Base-by-base conservation (phyloP, 2,329 filamentous ascomycete genomes). In the Pyricularia grisea region DNA sequence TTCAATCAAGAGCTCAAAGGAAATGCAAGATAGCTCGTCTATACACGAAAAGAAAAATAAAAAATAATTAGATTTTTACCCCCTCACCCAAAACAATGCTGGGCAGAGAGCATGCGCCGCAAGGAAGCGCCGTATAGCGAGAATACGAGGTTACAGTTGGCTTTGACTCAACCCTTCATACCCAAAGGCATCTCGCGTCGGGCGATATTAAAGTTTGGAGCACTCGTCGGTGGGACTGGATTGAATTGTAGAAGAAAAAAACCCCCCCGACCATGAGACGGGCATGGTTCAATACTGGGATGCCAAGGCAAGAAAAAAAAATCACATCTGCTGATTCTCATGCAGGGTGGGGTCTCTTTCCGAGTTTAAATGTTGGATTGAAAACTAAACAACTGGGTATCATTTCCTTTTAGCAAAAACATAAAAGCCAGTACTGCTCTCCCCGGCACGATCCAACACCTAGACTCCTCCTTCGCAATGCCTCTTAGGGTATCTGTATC, bases 381-480 rank as follows among this genome's bases (percentile, higher is more conserved):
- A 61, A 61, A 61, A 61, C 58, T 61, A 28, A 27, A 11, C 23
- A 50, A 42, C 25, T 66, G 65, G 65, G 65, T 66, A 66, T 66
- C 65, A 66, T 66, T 66, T n/a, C 65, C 23, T 42, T 42, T 20
- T 27, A 25, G n/a, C 58, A n/a, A 61, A 61, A 58, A 23, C 25
- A 25, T 61, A 27, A 61, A 27, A 61, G 58, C 27, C 25, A 23
- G 58, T 61, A 27, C 25, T 25, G 10, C 23, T 6, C 23, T 9
- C 23, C 58, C n/a, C 7, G 33, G 6, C 25, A 25, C n/a, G 14
- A 61, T 61, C 58, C 58, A 61, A 61, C n/a, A 61, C 58, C 42
- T 50, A 20, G 42, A 50, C 42, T 50, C 42, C 42, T 50, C 42
- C 42, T 20, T 50, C 7, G 20, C 20, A n/a, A 50, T 50, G 42